phyloP scores from a whole-genome alignment of 345 rosid species.

The Citrus sp. region DNA sequence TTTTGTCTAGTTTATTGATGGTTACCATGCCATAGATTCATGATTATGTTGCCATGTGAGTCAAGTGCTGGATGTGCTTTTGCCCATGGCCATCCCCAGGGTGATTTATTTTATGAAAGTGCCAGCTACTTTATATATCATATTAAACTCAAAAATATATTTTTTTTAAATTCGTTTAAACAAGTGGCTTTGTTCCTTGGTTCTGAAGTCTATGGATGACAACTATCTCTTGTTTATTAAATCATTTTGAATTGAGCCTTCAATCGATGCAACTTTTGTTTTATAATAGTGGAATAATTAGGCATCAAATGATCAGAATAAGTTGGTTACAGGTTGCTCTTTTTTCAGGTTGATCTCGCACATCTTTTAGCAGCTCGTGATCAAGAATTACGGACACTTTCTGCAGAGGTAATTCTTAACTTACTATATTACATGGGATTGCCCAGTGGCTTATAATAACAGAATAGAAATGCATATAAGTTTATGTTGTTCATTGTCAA shows the following conservation, averaged over 20 bases:
- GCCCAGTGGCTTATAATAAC: neutral
- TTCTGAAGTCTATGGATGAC: neutral
- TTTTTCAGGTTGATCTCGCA: constrained; percentile 85
- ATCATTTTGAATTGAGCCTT: neutral
- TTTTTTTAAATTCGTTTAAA: neutral
- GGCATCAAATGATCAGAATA: neutral
- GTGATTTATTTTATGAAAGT: neutral
- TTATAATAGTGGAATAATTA: neutral
- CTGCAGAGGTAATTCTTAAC: constrained; percentile 70
- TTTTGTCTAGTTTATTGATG: neutral
- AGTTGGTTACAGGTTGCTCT: neutral
- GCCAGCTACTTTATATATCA: neutral
- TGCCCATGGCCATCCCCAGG: neutral
- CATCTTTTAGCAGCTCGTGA: constrained; percentile 91
- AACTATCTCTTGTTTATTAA: neutral
- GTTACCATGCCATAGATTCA: neutral
- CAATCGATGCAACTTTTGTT: neutral
- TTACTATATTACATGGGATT: neutral
- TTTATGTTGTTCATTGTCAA: neutral
- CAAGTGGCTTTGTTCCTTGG: too few relatives aligned
- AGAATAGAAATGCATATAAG: neutral
- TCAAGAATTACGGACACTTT: constrained; percentile 85
- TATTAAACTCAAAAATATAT: too few relatives aligned
- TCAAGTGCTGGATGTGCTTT: neutral
- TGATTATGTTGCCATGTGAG: neutral